Evolutionary conservation across 2,329 filamentous ascomycete species (phyloP), one percentile per base, ranked within the genome.

Genomic region (Bipolaris zeicola): DNA sequence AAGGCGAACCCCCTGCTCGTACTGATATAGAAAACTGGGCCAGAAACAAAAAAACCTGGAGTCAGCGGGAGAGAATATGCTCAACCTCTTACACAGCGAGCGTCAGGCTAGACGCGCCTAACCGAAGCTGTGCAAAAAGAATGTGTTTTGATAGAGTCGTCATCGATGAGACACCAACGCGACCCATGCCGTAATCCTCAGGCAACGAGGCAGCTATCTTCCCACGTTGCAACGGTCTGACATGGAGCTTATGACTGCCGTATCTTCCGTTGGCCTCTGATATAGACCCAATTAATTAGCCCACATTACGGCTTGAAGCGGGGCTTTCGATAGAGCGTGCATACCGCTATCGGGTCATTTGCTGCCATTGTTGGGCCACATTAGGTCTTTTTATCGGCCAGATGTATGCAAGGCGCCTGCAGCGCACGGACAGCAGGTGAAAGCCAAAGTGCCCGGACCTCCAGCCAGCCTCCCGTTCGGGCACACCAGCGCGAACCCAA

Each of bases 281-380:
- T 52, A 22, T 57, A 42, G 55, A 42, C 31, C 50, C 49, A 60
- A 62, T 58, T 72, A 75, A 73, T 75, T 75, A 72, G 57, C 65
- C 60, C 45, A 53, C 65, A 71, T 70, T 74, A 20, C 22, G 39
- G 50, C 68, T 63, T 11, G 53, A 69, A 72, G 68, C 64, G 70
- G 69, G 66, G 63, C 61, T 52, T 71, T 62, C 64, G 57, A 69
- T 68, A 69, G 57, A 50, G 41, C 42, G 41, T 64, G 62, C 62
- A 70, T 60, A 46, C 64, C 63, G 58, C 45, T 63, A 60, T 64
- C 48, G 62, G 64, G 43, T 47, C 61, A 72, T 72, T 74, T 70
- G 63, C 63, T 63, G 65, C 44, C 65, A 64, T 69, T 72, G 56
- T 50, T 34, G 14, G 34, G 45, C 59, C 59, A 16, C 20, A 52